phyloP scores from a whole-genome alignment of 1,284 basidiomycete species.

The Leccinum holopus region DNA sequence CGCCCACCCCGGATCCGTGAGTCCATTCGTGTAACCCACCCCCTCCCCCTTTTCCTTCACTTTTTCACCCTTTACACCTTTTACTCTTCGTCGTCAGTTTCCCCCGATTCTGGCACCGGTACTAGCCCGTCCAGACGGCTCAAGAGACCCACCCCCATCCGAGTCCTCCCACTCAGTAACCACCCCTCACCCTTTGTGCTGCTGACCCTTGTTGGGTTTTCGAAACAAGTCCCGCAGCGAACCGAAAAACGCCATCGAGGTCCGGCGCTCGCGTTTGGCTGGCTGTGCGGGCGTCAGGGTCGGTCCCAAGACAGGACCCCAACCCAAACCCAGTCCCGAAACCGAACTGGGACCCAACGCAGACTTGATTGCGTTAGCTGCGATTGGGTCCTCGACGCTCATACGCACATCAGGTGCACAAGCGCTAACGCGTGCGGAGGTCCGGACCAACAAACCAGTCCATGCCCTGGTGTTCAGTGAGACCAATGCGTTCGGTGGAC shows the following conservation, averaged over 20 bases:
- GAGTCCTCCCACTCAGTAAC: too few species aligned
- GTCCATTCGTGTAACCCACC: too few species aligned
- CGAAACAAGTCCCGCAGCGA: constrained; percentile 30
- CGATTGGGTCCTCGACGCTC: neutral
- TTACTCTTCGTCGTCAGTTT: neutral
- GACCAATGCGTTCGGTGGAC: too few species aligned
- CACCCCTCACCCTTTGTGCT: too few species aligned
- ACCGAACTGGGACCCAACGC: neutral
- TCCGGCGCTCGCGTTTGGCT: constrained; percentile 9
- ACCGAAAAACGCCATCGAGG: constrained; percentile 30
- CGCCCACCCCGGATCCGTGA: too few species aligned
- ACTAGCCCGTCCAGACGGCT: too few species aligned
- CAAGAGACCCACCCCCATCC: too few species aligned
- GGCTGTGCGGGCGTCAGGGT: neutral
- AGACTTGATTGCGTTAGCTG: neutral
- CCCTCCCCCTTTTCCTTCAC: too few species aligned
- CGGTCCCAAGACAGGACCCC: neutral
- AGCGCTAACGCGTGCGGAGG: neutral
- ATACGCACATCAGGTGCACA: constrained; percentile 10
- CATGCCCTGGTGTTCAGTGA: too few species aligned
- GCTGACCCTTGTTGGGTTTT: constrained; percentile 1
- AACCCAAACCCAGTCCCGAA: neutral
- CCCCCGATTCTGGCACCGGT: too few species aligned
- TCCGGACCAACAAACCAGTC: too few species aligned
- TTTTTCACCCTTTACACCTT: too few species aligned